phyloP scores from a whole-genome alignment of 345 rosid species.

The Eucalyptus erythrocorys region DNA sequence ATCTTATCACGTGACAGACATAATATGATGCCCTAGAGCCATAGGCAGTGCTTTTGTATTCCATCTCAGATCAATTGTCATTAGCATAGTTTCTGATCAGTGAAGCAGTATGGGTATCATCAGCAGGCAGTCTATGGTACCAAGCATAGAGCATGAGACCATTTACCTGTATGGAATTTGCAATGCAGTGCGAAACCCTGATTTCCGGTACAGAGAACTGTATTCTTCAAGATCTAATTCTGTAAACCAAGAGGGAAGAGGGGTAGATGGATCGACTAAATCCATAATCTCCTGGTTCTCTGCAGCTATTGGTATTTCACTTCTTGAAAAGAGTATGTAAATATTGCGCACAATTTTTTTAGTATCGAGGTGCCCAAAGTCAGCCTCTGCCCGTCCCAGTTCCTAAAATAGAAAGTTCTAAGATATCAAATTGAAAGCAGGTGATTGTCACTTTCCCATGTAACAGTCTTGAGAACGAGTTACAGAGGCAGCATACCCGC shows the following conservation, averaged over 20 bases:
- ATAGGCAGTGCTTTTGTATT: background rate
- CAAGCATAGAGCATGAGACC: background rate
- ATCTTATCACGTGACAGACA: background rate
- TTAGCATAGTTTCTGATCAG: background rate
- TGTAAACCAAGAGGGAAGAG: slow-evolving; percentile 45
- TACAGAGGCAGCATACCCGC: slow-evolving; percentile 10
- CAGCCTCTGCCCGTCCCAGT: background rate
- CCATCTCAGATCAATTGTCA: background rate
- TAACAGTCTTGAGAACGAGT: background rate
- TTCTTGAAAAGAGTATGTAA: slow-evolving; percentile 36
- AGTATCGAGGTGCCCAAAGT: background rate
- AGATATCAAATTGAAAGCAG: background rate
- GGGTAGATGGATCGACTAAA: slow-evolving; percentile 33
- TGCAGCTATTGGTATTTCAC: slow-evolving; percentile 39
- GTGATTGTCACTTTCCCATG: background rate
- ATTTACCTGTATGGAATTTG: slow-evolving; percentile 42
- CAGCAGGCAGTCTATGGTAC: background rate
- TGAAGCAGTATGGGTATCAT: background rate
- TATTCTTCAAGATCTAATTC: slow-evolving; percentile 42
- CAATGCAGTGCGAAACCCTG: slow-evolving; percentile 41
- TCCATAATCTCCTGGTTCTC: slow-evolving; percentile 53
- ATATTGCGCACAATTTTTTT: slow-evolving; percentile 15
- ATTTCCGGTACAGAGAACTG: slow-evolving; percentile 33
- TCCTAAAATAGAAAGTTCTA: background rate
- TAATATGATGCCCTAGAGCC: background rate